Evolutionary conservation across 495 filamentous ascomycete species (phyloP).

Genomic region (Evansstolkia leycettana): DNA sequence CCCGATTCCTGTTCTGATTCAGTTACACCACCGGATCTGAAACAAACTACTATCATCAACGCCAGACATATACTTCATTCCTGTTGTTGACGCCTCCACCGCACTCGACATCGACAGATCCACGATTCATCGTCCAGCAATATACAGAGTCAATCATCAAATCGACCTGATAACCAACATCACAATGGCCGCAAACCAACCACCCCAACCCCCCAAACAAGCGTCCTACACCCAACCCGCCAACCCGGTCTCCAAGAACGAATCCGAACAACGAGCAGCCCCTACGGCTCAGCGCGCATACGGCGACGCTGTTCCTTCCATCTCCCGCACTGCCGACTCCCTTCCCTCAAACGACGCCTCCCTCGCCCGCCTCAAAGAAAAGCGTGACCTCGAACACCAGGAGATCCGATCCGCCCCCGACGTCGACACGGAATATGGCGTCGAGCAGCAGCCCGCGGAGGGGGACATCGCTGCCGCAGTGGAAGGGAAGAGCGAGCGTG

Average conservation of each 20-base stretch:
- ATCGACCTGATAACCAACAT: no score
- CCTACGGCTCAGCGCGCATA: slow-evolving; percentile 11
- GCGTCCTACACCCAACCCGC: slow-evolving; percentile 34
- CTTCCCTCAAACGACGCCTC: slow-evolving; percentile 25
- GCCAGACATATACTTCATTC: no score
- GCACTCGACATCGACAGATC: no score
- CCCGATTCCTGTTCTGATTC: no score
- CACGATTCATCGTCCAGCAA: no score
- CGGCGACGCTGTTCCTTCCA: slow-evolving; percentile 21
- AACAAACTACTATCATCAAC: no score
- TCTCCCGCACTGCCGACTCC: slow-evolving; percentile 27
- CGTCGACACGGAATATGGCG: slow-evolving; percentile 38
- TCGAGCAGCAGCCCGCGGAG: slow-evolving; percentile 41
- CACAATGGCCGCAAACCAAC: slow-evolving; percentile 1
- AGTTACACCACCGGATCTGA: no score
- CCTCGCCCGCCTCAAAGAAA: slow-evolving; percentile 7
- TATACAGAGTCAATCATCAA: no score
- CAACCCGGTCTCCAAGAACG: slow-evolving; percentile 37
- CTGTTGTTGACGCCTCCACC: no score
- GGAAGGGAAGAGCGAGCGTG: slow-evolving; percentile 23
- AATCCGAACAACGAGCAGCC: slow-evolving; percentile 26
- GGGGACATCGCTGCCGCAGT: slow-evolving; percentile 42
- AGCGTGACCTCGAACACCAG: slow-evolving; percentile 8
- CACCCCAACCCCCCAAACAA: slow-evolving; percentile 38
- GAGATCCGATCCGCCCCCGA: slow-evolving; percentile 10